A percentile compares a stretch with the other conserved stretches of the same genome.
phyloP scores from a whole-genome alignment of 345 rosid species.

The Zanthoxylum bungeanum region DNA sequence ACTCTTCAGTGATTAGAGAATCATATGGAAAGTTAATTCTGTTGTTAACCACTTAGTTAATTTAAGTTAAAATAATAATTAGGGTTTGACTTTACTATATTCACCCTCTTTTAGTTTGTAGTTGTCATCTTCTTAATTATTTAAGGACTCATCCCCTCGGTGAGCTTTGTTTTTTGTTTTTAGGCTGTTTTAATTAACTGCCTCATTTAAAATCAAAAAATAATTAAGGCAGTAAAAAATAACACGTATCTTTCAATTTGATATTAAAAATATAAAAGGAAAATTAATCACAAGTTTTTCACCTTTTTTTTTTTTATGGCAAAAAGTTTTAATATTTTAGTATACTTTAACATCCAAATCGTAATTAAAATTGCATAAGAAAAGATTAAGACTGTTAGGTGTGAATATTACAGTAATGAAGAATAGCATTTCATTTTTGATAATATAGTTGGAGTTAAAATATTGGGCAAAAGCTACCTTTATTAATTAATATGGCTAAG shows the following conservation, averaged over 20 bases:
- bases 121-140: too few species aligned
- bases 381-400: slow-evolving; percentile 9
- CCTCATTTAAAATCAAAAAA: too few species aligned
- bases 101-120: too few species aligned
- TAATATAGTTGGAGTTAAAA: background rate
- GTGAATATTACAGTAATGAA: background rate
- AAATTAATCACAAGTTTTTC: background rate
- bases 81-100: too few species aligned
- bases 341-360: background rate
- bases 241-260: background rate
- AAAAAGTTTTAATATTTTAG: background rate
- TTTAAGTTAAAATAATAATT: too few species aligned
- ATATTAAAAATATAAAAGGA: background rate
- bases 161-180: background rate
- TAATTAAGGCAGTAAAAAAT: background rate
- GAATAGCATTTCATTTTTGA: slow-evolving; percentile 13
- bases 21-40: too few species aligned
- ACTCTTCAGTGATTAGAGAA: too few species aligned
- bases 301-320: too few species aligned
- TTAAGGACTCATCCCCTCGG: too few species aligned
- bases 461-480: background rate
- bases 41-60: too few species aligned
- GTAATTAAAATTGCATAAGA: background rate
- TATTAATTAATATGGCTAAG: background rate
- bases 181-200: background rate